These are phyloP conservation scores for Gremmenia infestans DNA, from an alignment of 2,329 filamentous ascomycete genomes.

Conservation along the genomic window DNA sequence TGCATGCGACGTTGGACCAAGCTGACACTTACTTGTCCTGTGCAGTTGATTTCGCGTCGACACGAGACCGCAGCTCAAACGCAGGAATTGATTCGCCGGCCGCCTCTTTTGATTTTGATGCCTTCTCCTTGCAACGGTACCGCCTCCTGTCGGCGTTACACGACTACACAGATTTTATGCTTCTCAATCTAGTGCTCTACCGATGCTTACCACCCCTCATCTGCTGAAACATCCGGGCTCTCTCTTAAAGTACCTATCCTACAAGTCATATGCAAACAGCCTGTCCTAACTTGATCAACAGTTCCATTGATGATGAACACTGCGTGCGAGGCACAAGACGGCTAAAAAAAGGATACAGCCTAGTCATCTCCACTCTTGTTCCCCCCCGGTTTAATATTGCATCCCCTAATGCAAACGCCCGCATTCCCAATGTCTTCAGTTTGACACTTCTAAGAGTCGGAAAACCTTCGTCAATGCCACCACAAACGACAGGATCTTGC, in stretches of 20 bases:
- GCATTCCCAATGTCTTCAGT: slow-evolving; percentile 4
- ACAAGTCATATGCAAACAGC: slow-evolving; percentile 4
- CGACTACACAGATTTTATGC: slow-evolving; percentile 13
- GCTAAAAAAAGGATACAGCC: background rate
- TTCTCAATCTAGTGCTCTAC: slow-evolving; percentile 16
- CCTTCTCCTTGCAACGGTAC: slow-evolving; percentile 7
- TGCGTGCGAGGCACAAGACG: background rate
- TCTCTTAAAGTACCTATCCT: background rate
- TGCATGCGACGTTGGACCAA: background rate
- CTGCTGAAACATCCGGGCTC: slow-evolving; percentile 3
- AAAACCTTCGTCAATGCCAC: background rate
- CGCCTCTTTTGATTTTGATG: slow-evolving; percentile 14
- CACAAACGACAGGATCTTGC: background rate
- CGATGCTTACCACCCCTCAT: slow-evolving; percentile 9
- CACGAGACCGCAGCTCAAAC: background rate
- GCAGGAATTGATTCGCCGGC: slow-evolving; percentile 8
- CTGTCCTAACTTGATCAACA: background rate
- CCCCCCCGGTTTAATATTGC: slow-evolving; percentile 1
- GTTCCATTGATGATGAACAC: background rate
- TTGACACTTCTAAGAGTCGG: slow-evolving; percentile 3
- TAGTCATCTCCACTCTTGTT: background rate
- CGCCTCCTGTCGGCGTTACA: background rate
- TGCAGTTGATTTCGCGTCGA: slow-evolving; percentile 3
- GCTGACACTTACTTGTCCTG: background rate
- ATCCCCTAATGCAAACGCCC: slow-evolving; percentile 6